Base-by-base conservation (phyloP, 345 rosid species). In the Eucalyptus guilfoylei region DNA sequence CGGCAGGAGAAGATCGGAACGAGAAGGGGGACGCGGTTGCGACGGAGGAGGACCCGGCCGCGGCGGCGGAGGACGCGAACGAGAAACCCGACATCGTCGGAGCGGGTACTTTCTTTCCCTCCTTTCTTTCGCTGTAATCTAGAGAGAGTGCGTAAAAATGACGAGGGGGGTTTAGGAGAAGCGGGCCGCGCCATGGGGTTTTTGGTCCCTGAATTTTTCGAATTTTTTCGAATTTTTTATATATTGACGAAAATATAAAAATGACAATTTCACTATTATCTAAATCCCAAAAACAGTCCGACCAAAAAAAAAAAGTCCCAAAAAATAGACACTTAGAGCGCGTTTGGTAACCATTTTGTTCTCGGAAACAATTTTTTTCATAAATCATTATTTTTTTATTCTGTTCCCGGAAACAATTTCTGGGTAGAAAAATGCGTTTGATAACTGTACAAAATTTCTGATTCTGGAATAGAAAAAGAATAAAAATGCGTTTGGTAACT, bases 11-110 rank as follows among this genome's bases (percentile, higher is more conserved):
- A 60, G 95, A 90, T 89, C 92, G 88, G 49, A 93, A 89, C 80
- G 93, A 86, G 49, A 91, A 87, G 50, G 85, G 67, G 1, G 91
- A 64, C 34, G 72, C 85, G 86, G 93, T 34, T 11, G 58, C 24
- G 58, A 21, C 80, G 58, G 96, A 64, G 91, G 95, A 88, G 89
- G 94, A 95, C 85, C 93, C 89, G 6, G 92, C 86, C 50, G 85
- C 34, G 42, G 93, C 30, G n/a, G 92, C 40, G 54, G 96, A 91
- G 88, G 94, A 94, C 49, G 92, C 92, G 49, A 91, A 91, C 34
- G 93, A 40, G 89, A 80, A 92, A 88, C 93, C 92, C 49, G 94
- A 91, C 94, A 93, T 91, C 86, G 89, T 86, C 24, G 88, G 52
- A 67, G 87, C 49, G 62, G 69, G 14, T 11, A 6, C 28, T 11